Evolutionary conservation across 345 rosid genomes (phyloP).

Genomic region (Camelina hispida): DNA sequence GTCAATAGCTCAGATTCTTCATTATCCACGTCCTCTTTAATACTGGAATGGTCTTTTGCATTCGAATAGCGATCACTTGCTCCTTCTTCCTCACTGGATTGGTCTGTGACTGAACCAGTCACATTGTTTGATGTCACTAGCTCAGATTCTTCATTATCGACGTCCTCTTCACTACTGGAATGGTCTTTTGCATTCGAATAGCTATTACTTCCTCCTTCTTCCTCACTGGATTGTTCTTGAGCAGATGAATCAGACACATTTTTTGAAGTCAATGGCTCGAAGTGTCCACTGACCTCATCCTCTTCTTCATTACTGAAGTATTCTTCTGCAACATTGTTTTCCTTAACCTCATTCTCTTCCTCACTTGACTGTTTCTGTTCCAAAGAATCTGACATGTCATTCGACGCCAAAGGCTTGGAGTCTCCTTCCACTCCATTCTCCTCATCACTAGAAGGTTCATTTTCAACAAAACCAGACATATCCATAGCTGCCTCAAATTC

Average conservation of each 20-base stretch:
- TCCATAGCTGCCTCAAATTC: conserved; percentile 32
- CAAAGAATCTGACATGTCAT: conserved; percentile 44
- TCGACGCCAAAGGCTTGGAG: conserved; percentile 40
- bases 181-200: conserved; percentile 34
- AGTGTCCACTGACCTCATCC: conserved; percentile 28
- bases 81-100: conserved; percentile 25
- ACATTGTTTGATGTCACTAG: conserved; percentile 33
- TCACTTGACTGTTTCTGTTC: conserved; percentile 40
- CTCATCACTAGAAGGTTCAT: conserved; percentile 46
- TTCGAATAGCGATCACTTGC: no score
- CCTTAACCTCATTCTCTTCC: conserved; percentile 25
- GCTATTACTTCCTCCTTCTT: conserved; percentile 30
- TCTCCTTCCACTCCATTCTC: conserved; percentile 47
- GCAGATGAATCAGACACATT: conserved; percentile 18
- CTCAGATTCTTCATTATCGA: conserved; percentile 10
- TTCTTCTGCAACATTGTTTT: conserved; percentile 41
- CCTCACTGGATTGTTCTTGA: conserved; percentile 36
- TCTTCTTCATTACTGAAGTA: conserved; percentile 42
- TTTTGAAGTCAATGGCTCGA: conserved; percentile 23
- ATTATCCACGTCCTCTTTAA: no score
- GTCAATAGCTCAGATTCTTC: no score
- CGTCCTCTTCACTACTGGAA: conserved; percentile 36
- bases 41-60: no score
- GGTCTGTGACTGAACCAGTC: conserved; percentile 28
- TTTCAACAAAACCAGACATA: conserved; percentile 43